Evolutionary conservation across 495 filamentous ascomycete species (phyloP), one percentile per base, ranked within the genome.

Genomic region (Podospora sp.): DNA sequence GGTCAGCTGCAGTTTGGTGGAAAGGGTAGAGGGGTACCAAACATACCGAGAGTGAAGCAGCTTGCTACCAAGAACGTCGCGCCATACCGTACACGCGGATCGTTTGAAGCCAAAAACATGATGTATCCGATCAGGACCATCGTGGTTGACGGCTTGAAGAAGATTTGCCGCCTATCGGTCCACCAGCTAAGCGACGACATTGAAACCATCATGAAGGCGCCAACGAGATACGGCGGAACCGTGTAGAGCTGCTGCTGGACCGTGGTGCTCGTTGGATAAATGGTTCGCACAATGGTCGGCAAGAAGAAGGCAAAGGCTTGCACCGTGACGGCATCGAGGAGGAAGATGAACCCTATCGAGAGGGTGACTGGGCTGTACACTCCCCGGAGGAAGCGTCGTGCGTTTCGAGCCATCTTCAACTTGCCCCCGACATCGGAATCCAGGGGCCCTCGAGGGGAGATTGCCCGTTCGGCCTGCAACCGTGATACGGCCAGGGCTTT

Each of bases 351-450:
- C 14, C 33, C 53, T 0, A 50, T 33, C 11, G 27, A 46, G 16
- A 58, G 21, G 2, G 63, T 66, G 1, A 66, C 55, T 3, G 63
- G 63, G 35, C 49, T 66, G 24, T 20, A n/a, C 12, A 58, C 22
- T 2, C 63, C 63, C 24, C 57, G 55, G 57, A 78, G 75, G 3
- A 90, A 80, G 16, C 88, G 87, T 0, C 71, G 40, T 11, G 40
- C 40, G 16, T 46, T 46, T 11, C 40, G 9, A 12, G 40, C n/a
- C 6, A 9, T 22, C 9, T 55, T 55, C 49, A 52, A 22, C 49
- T 52, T 52, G 73, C 79, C 40, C 12, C 84, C 84, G 35, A 81
- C 76, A 65, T 88, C 87, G 52, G 77, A 77, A 71, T 92, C 89
- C 21, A 86, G 27, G 35, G 33, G 21, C 21, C n/a, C 40, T 11